Conservation (phyloP, 805 yeast species). For the Tanozyma kutaoensis region DNA sequence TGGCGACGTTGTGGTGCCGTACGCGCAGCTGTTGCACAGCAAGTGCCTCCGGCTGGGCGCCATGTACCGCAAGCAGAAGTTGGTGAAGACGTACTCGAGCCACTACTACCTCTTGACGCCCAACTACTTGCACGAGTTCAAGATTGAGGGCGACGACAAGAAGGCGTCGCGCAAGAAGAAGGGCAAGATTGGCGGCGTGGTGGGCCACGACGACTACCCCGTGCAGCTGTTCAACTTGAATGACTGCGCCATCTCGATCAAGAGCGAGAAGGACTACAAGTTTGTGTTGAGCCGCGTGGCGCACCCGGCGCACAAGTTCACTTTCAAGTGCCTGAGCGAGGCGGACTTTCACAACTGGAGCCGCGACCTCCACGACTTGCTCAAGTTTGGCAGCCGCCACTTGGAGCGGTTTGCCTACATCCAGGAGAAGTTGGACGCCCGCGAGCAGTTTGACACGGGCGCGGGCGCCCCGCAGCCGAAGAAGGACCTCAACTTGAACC, state of each 20-base stretch:
- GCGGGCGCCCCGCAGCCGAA: neutral
- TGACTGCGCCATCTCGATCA: conserved; percentile 17
- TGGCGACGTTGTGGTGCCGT: conserved; percentile 17
- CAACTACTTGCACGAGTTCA: conserved; percentile 30
- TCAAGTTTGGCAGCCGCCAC: conserved; percentile 29
- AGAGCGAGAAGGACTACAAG: conserved; percentile 19
- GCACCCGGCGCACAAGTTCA: conserved; percentile 15
- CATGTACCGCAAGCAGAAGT: conserved; percentile 25
- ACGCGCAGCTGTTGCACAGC: conserved; percentile 22
- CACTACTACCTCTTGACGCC: conserved; percentile 26
- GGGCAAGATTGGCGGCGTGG: conserved; percentile 25
- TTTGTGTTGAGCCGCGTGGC: conserved; percentile 17
- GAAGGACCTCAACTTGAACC: conserved; percentile 5
- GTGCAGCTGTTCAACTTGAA: conserved; percentile 27
- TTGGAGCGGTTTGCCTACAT: conserved; percentile 36
- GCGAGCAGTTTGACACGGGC: conserved; percentile 3
- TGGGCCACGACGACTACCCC: conserved; percentile 27
- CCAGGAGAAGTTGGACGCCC: conserved; percentile 23
- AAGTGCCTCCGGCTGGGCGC: conserved; percentile 25
- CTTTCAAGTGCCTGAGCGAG: conserved; percentile 31
- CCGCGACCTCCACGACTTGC: conserved; percentile 39
- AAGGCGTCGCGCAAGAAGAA: conserved; percentile 8
- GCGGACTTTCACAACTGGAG: conserved; percentile 40
- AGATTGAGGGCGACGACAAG: conserved; percentile 7
- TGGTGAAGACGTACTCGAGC: conserved; percentile 25